Conservation (phyloP, 1,284 basidiomycete species). For the Volvariella volvacea region DNA sequence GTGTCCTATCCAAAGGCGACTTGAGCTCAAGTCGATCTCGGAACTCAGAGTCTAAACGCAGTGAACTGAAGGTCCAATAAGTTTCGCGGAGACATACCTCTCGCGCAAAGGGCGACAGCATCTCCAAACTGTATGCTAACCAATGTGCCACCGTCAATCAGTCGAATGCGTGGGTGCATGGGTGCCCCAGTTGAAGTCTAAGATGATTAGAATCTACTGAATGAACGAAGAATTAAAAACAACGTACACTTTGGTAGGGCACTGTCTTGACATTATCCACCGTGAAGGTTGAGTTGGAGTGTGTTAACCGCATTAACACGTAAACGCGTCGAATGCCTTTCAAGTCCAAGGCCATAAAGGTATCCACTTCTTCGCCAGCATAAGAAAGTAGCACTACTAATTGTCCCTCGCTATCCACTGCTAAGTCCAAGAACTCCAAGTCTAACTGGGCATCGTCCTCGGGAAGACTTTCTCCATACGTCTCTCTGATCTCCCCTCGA, state of each 20-base stretch:
- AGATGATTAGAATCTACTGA: conserved; percentile 4
- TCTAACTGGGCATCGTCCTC: conserved; percentile 45
- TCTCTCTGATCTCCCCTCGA: conserved; percentile 34
- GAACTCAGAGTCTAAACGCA: conserved; percentile 56
- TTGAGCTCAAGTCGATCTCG: conserved; percentile 68
- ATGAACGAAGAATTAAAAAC: background rate
- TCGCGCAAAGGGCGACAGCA: conserved; percentile 64
- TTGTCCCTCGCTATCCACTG: conserved; percentile 49
- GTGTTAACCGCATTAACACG: conserved; percentile 45
- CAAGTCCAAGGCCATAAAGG: conserved; percentile 33
- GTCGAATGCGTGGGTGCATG: conserved; percentile 60
- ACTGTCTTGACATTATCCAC: conserved; percentile 47
- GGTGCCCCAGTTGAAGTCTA: conserved; percentile 63
- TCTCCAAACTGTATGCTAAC: conserved; percentile 69
- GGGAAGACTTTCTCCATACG: conserved; percentile 29
- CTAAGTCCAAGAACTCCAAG: conserved; percentile 63
- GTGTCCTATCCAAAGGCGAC: conserved; percentile 55
- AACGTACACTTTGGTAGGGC: conserved; percentile 68
- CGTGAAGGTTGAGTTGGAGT: conserved; percentile 32
- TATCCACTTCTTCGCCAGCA: conserved; percentile 45
- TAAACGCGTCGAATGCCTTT: conserved; percentile 53
- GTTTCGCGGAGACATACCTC: conserved; percentile 31
- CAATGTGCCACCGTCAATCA: conserved; percentile 49
- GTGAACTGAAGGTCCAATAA: no score
- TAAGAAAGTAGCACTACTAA: conserved; percentile 64